Base-by-base conservation (phyloP, 306 rosid genomes). In the Cucurbita maxima region DNA sequence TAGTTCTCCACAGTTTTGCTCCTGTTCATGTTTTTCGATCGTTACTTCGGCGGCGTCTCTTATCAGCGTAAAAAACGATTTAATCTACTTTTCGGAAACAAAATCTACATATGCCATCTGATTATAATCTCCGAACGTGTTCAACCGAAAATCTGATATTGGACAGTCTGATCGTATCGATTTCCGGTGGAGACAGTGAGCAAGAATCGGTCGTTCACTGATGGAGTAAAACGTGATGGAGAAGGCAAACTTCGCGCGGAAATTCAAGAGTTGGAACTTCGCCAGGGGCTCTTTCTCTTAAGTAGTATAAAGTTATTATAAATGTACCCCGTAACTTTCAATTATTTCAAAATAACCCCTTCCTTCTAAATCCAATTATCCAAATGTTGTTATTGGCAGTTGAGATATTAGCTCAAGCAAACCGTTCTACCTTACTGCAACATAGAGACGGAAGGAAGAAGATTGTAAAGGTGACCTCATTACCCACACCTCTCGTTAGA, bases 1-100 rank as follows among this genome's bases (percentile, higher is more conserved):
- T 89, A 89, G 70, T 92, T 92, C 82, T 86, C 88, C 15, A 92
- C 92, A 64, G 73, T 83, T 61, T 88, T 85, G 78, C 97, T 86
- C 80, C 86, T 88, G 87, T 86, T 92, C 71, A 89, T 89, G 87
- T 89, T 89, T 79, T 89, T 89, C 0, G 90, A 77, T 76, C 80
- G 86, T 75, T 83, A 89, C 80, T 89, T 86, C 1, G 96, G 96
- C 75, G 96, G 97, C 95, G 89, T 82, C 81, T 75, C 34, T 62
- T 75, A 56, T 77, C 74, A 83, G 81, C 41, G 66, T 40, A 56
- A 71, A 71, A 68, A 50, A 11, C 56, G 4, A 12, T 47, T 3
- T 47, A 5, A 11, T 47, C 5, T 47, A 47, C 12, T 47, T 12
- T 47, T 3, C 52, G 15, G 52, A 47, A 18, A 20, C 30, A 56